These are phyloP conservation scores for Leishmania turanica DNA, from an alignment of 208 protist species.

Conservation along the genomic window DNA sequence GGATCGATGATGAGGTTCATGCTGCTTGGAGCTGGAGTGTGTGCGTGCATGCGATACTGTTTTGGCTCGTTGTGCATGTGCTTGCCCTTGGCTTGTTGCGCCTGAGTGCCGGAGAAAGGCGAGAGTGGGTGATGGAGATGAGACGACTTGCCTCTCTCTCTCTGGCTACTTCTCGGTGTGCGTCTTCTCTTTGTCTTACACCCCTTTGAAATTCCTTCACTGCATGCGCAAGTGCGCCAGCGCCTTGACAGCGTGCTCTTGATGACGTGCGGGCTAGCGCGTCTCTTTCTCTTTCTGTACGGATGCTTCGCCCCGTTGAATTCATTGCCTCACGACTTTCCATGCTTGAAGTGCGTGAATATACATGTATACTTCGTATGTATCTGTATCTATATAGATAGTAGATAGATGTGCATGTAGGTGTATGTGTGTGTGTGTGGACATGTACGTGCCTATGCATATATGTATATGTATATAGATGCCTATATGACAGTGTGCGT, in stretches of 20 bases:
- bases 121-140: not conserved
- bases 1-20: not conserved
- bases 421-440: no score
- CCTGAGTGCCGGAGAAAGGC: not conserved
- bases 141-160: not conserved
- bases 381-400: no score
- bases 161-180: not conserved
- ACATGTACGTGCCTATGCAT: not conserved
- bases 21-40: not conserved
- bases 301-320: not conserved
- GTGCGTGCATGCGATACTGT: not conserved
- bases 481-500: slow-evolving; percentile 2
- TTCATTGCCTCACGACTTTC: not conserved
- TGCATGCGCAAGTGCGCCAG: not conserved
- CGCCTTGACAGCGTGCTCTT: not conserved
- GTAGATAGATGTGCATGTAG: not conserved
- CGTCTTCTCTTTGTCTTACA: slow-evolving; percentile 2
- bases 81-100: not conserved
- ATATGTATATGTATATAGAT: slow-evolving; percentile 16
- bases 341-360: not conserved
- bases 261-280: not conserved
- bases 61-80: not conserved
- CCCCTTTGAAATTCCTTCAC: not conserved
- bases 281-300: not conserved
- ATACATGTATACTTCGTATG: no score